A percentile compares a stretch with the other conserved stretches of the same genome.
Evolutionary conservation across 257 asterid genomes (phyloP).

Genomic region (Fraxinus pennsylvanica): DNA sequence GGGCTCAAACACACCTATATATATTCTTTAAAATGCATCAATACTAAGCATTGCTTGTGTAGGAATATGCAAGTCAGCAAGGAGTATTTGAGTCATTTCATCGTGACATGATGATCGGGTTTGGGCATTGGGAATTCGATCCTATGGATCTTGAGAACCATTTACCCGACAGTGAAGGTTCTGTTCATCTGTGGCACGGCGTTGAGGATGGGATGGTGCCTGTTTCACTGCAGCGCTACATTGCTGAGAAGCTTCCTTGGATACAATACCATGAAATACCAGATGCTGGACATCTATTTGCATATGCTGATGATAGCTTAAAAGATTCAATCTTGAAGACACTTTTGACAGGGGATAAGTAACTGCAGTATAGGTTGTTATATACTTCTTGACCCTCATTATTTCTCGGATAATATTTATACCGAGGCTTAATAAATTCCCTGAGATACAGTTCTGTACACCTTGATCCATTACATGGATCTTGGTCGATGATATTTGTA

Average conservation of each 20-base stretch:
- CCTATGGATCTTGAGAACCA: conserved; percentile 70
- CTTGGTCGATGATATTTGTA: too few species aligned
- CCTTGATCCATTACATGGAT: too few species aligned
- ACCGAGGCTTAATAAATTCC: not conserved
- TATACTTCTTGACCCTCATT: not conserved
- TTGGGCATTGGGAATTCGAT: conserved; percentile 67
- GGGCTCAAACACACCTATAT: not conserved
- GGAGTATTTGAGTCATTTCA: conserved; percentile 62
- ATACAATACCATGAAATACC: conserved; percentile 43
- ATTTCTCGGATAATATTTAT: not conserved
- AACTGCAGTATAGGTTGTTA: not conserved
- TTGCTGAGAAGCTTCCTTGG: conserved; percentile 67
- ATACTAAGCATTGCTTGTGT: not conserved
- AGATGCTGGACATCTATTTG: conserved; percentile 47
- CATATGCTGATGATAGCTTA: conserved; percentile 20
- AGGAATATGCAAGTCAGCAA: conserved; percentile 64
- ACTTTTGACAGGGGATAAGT: conserved; percentile 39
- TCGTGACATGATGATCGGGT: conserved; percentile 64
- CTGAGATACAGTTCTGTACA: too few species aligned
- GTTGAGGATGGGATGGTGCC: conserved; percentile 73
- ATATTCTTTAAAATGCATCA: not conserved
- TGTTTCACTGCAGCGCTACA: conserved; percentile 53
- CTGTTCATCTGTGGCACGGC: conserved; percentile 79
- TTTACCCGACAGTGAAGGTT: conserved; percentile 41
- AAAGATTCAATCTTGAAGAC: conserved; percentile 45